These are phyloP conservation scores for Pleurotus citrinopileatus DNA, from an alignment of 768 basidiomycete species.

Conservation along the genomic window DNA sequence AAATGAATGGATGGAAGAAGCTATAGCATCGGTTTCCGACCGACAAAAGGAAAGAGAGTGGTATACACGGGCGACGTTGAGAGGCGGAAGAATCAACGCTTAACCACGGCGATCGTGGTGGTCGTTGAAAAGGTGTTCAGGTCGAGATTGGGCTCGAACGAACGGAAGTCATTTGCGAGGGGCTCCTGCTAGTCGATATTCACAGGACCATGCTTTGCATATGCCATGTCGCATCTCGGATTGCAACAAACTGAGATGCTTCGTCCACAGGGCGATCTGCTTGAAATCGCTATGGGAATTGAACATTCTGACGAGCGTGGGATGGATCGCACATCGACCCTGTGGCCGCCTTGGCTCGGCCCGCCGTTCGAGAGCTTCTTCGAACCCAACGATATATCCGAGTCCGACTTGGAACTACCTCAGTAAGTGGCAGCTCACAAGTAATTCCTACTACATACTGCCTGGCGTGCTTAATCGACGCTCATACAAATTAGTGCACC, in stretches of 20 bases:
- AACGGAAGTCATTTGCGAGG: no score
- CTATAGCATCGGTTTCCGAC: constrained; percentile 9
- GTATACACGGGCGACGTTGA: no score
- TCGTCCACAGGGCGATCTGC: not conserved
- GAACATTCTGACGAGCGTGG: not conserved
- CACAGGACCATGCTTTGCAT: no score
- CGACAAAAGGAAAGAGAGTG: not conserved
- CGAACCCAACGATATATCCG: no score
- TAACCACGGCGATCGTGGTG: not conserved
- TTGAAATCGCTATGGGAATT: not conserved
- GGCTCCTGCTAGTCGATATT: not conserved
- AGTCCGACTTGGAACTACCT: no score
- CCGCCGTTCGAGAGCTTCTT: no score
- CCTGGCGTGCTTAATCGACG: no score
- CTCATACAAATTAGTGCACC: no score
- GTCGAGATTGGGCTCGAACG: not conserved
- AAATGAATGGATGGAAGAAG: constrained; percentile 7
- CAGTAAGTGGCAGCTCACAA: no score
- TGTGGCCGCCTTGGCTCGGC: no score
- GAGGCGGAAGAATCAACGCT: no score
- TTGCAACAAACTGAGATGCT: not conserved
- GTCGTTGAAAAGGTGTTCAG: not conserved
- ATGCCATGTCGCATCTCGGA: not conserved
- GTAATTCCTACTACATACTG: no score
- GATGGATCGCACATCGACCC: not conserved